These are phyloP conservation scores for Fusarium globosum DNA, from an alignment of 2,329 filamentous ascomycete genomes.

Conservation along the genomic window DNA sequence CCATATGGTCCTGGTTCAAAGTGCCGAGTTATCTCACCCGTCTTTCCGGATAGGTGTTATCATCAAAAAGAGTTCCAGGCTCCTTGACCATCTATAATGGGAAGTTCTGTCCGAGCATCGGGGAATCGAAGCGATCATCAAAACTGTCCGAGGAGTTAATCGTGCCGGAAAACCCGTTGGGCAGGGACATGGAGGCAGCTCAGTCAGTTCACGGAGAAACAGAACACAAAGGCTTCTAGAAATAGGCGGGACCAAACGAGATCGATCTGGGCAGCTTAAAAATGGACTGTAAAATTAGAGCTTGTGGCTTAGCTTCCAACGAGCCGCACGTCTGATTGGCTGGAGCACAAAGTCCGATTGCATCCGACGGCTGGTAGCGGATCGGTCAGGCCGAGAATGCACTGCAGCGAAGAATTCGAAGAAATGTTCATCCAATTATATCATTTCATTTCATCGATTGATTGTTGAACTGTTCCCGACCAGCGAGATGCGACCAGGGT, in stretches of 20 bases:
- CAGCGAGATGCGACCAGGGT: constrained; percentile 18
- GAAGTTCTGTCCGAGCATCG: constrained; percentile 9
- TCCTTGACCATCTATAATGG: background rate
- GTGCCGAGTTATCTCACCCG: background rate
- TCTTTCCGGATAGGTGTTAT: background rate
- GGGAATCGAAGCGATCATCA: background rate
- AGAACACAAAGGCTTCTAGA: constrained; percentile 16
- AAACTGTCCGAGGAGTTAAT: constrained; percentile 6
- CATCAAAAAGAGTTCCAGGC: background rate
- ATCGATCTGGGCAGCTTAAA: constrained; percentile 35
- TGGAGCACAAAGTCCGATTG: constrained; percentile 14
- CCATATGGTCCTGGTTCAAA: constrained; percentile 9
- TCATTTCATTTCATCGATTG: constrained; percentile 5
- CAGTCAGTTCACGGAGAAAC: constrained; percentile 13
- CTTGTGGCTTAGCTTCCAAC: constrained; percentile 32
- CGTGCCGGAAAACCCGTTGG: constrained; percentile 23
- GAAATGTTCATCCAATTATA: constrained; percentile 22
- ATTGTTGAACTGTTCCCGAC: constrained; percentile 8
- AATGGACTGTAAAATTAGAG: constrained; percentile 7
- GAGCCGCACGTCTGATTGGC: constrained; percentile 37
- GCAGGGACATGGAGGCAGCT: constrained; percentile 6
- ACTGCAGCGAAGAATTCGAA: constrained; percentile 22
- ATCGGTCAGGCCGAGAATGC: constrained; percentile 40
- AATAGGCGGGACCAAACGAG: constrained; percentile 23
- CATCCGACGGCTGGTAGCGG: constrained; percentile 35